Evolutionary conservation across 345 rosid genomes (phyloP), one percentile per base, ranked within the genome.

Genomic region (Eucalyptus virginea): DNA sequence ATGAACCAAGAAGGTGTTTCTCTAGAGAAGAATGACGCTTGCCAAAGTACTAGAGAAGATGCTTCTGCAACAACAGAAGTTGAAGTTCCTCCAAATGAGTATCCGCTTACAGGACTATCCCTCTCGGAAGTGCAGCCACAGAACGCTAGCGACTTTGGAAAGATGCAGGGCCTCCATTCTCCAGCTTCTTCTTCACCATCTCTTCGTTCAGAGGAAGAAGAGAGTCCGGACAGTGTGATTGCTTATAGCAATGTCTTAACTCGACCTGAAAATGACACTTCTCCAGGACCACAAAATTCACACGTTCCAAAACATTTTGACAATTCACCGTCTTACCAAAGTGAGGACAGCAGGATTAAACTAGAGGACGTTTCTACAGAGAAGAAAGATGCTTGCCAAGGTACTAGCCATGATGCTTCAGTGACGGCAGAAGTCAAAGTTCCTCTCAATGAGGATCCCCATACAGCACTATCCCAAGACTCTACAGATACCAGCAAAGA

Each of bases 291-390:
- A 34, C 91, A 91, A 24, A 93, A 88, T 65, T 93, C 96, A 32
- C 93, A 93, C 87, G 94, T 93, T 50, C 91, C 86, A 77, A 90
- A 92, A 81, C 94, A 90, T 51, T 91, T 92, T 89, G 94, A 93
- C 88, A 88, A 88, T 86, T 93, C 93, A 86, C 87, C 92, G 45
- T 90, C 88, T 87, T 60, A 91, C 87, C 91, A 91, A 65, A 92
- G 81, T 86, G 88, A 87, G 37, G 90, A 91, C 47, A 91, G 89
- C 32, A 87, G 89, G 44, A 89, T 90, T 10, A 92, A 93, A 50
- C 91, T 88, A 47, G 94, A 92, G 90, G 81, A 90, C 88, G 90
- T 72, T 88, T 85, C 90, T 34, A 48, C 90, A 88, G 92, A 89
- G 92, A 94, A 93, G 90, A 87, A 88, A 77, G 90, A 60, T 88